Conservation (phyloP, 140 eudicot species). For the Ambrosia hybrid region DNA sequence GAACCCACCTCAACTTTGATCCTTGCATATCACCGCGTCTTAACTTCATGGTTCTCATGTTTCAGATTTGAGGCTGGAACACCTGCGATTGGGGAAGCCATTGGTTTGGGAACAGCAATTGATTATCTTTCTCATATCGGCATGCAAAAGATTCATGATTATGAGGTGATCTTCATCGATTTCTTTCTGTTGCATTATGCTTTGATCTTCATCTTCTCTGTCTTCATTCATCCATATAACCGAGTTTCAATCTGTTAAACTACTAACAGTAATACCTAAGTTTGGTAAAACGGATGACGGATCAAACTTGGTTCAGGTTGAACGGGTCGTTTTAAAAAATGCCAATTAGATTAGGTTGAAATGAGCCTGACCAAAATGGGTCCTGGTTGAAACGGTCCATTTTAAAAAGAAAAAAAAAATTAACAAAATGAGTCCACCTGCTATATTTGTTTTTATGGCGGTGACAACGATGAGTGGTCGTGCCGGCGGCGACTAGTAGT, state of each 20-base stretch:
- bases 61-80: constrained; percentile 98
- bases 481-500: no score
- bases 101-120: constrained; percentile 96
- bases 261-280: no score
- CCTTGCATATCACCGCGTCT: background rate
- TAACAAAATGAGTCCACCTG: no score
- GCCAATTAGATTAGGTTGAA: no score
- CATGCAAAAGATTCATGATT: constrained; percentile 97
- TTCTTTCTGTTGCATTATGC: background rate
- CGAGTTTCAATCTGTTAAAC: no score
- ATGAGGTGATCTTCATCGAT: constrained; percentile 55
- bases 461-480: no score
- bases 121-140: constrained; percentile 92
- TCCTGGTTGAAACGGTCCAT: background rate
- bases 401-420: background rate
- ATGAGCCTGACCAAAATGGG: background rate
- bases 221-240: background rate
- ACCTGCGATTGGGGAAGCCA: constrained; percentile 97
- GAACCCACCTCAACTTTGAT: background rate
- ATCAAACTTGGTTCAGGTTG: no score
- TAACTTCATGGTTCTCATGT: constrained; percentile 3
- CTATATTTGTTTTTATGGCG: no score
- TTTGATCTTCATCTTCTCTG: background rate
- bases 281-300: no score
- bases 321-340: no score